Base-by-base conservation (phyloP, 2,329 filamentous ascomycete species). In the Aspergillus felis region DNA sequence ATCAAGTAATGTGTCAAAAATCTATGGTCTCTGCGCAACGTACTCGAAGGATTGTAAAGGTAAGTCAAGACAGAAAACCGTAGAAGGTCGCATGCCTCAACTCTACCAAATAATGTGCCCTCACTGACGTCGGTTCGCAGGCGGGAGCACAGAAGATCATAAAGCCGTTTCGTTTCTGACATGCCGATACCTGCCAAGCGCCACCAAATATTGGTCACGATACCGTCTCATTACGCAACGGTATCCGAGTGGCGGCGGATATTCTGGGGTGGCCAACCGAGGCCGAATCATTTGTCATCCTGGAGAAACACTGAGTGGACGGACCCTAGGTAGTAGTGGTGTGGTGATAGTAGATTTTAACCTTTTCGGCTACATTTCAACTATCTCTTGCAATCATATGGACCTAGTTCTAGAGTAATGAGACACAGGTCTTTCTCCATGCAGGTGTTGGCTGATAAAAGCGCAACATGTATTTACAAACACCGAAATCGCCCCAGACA, bases 131-230 rank as follows among this genome's bases (percentile, higher is more conserved):
- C 65, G 57, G 51, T 61, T 52, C 61, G 51, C 42, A 56, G 52
- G 59, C 57, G 61, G 61, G 55, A 59, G 54, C 51, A 54, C 50
- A 47, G 29, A 51, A 51, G 50, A 49, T 55, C 57, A 55, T 35
- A 55, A 53, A 54, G 51, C 55, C 38, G 57, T 59, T 67, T 68
- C 62, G 52, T 53, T 55, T 38, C 58, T 69, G 65, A 72, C 70
- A 58, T 68, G 69, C 70, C 70, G 70, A 71, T 72, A 72, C 70
- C 62, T 59, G 54, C 61, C 52, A 56, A 53, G 14, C 48, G 50
- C 65, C 61, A 64, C 61, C 35, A 52, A 32, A 28, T 5, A 10
- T 10, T 4, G 7, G 10, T 24, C 55, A 12, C 49, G 49, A 55
- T 64, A 66, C 64, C 52, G 63, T 66, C 55, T 57, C 47, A 51